These are phyloP conservation scores for Citrus maxima DNA, from an alignment of 345 rosid genomes.

Conservation along the genomic window DNA sequence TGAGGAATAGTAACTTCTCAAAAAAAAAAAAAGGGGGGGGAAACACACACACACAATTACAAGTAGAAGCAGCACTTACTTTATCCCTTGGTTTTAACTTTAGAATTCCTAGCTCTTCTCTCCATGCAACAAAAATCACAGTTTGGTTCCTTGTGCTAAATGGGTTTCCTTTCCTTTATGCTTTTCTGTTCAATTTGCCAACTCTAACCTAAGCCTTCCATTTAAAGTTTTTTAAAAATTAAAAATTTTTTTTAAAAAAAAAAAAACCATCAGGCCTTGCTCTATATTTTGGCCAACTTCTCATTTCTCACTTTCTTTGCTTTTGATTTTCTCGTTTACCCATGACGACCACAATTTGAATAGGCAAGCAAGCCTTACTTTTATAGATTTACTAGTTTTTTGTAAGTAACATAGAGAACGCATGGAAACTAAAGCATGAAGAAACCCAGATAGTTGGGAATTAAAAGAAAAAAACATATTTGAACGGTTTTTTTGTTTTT, in stretches of 20 bases:
- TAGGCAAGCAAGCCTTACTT: conserved; percentile 6
- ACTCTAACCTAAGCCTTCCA: conserved; percentile 15
- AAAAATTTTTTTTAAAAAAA: neutral
- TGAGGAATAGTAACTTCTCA: conserved; percentile 13
- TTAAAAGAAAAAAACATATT: too few relatives aligned
- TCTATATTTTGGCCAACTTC: conserved; percentile 9
- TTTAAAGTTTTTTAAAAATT: conserved; percentile 8
- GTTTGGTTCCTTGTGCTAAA: conserved; percentile 33
- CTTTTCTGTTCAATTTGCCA: conserved; percentile 33
- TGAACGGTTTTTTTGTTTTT: too few relatives aligned
- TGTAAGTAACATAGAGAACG: neutral
- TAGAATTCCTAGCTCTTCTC: conserved; percentile 44
- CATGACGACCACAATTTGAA: conserved; percentile 22
- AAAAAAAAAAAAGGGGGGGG: neutral
- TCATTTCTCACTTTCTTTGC: neutral
- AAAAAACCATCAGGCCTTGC: conserved; percentile 11
- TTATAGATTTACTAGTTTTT: neutral
- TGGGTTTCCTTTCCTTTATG: conserved; percentile 34
- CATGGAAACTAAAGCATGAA: conserved; percentile 1
- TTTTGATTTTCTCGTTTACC: conserved; percentile 21
- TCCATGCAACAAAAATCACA: conserved; percentile 25
- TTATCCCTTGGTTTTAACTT: conserved; percentile 24
- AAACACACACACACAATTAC: neutral
- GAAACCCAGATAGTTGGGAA: neutral
- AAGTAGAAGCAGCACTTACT: conserved; percentile 18